A percentile compares a stretch with the other conserved stretches of the same genome.
Evolutionary conservation across 2,329 filamentous ascomycete genomes (phyloP).

Genomic region (Ceratocystiopsis sp.): DNA sequence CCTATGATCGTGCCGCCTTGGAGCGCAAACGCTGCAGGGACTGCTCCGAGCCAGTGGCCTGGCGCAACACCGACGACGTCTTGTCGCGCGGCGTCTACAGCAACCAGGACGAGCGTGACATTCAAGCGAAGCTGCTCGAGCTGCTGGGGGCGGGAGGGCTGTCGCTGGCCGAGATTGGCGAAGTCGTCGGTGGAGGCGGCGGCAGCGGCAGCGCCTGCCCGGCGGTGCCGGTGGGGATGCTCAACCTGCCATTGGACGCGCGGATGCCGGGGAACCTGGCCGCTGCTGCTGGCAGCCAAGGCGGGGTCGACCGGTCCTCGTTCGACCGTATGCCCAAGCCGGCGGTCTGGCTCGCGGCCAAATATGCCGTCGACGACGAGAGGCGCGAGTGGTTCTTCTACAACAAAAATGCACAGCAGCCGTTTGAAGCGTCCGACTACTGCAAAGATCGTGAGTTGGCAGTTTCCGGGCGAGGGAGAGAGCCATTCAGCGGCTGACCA

Average conservation of each 20-base stretch:
- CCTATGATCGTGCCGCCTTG: neutral
- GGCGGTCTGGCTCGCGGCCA: constrained; percentile 1
- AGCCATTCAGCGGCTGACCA: neutral
- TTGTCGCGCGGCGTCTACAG: neutral
- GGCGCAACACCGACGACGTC: constrained; percentile 1
- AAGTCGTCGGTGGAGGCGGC: too few relatives aligned
- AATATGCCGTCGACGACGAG: neutral
- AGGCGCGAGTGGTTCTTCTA: constrained; percentile 2
- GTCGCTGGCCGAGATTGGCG: neutral
- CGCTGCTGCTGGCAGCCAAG: too few relatives aligned
- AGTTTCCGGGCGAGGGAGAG: too few relatives aligned
- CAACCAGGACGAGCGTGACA: constrained; percentile 4
- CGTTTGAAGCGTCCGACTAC: neutral
- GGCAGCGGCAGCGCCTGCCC: too few relatives aligned
- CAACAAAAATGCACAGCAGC: neutral
- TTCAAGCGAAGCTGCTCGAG: constrained; percentile 2
- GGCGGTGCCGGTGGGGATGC: too few relatives aligned
- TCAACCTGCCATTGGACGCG: too few relatives aligned
- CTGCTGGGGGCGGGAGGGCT: neutral
- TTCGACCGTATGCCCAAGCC: too few relatives aligned
- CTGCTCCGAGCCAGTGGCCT: neutral
- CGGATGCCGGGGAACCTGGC: too few relatives aligned
- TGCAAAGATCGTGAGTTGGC: constrained; percentile 1
- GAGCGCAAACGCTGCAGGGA: neutral
- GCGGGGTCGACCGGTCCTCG: too few relatives aligned